Evolutionary conservation across 805 yeast species (phyloP).

Genomic region (Pichia eremophila): DNA sequence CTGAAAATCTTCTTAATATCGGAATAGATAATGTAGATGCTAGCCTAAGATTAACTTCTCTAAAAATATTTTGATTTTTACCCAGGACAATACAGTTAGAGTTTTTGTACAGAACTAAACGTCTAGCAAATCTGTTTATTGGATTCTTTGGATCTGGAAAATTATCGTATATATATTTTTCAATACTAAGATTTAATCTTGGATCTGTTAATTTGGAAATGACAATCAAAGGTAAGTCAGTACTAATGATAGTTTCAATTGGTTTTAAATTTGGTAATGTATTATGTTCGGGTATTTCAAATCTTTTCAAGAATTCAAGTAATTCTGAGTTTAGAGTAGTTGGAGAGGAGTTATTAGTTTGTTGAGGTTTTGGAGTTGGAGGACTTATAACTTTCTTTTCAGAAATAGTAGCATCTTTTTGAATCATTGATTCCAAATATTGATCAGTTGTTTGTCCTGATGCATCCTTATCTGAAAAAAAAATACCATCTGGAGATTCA

Average conservation of each 20-base stretch:
- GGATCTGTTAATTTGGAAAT: conserved; percentile 59
- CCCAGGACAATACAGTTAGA: conserved; percentile 88
- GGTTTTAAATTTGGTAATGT: conserved; percentile 7
- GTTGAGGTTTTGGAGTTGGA: no score
- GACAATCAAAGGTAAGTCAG: conserved; percentile 40
- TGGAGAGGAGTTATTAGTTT: no score
- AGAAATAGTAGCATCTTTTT: no score
- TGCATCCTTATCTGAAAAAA: not conserved
- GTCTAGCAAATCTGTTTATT: conserved; percentile 27
- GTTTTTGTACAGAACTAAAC: conserved; percentile 69
- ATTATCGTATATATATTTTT: conserved; percentile 60
- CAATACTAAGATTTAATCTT: conserved; percentile 68
- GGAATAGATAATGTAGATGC: conserved; percentile 47
- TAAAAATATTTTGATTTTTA: conserved; percentile 92
- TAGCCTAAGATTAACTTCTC: conserved; percentile 60
- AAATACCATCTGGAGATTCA: not conserved
- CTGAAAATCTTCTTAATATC: conserved; percentile 68
- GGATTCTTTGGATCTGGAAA: conserved; percentile 38
- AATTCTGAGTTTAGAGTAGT: not conserved
- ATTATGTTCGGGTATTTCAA: conserved; percentile 6
- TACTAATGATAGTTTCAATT: conserved; percentile 10
- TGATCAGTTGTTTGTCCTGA: not conserved
- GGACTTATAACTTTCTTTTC: no score
- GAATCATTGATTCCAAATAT: not conserved
- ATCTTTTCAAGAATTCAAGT: conserved; percentile 9